These are phyloP conservation scores for Fusarium zealandicum DNA, from an alignment of 2,329 filamentous ascomycete genomes.

Conservation along the genomic window DNA sequence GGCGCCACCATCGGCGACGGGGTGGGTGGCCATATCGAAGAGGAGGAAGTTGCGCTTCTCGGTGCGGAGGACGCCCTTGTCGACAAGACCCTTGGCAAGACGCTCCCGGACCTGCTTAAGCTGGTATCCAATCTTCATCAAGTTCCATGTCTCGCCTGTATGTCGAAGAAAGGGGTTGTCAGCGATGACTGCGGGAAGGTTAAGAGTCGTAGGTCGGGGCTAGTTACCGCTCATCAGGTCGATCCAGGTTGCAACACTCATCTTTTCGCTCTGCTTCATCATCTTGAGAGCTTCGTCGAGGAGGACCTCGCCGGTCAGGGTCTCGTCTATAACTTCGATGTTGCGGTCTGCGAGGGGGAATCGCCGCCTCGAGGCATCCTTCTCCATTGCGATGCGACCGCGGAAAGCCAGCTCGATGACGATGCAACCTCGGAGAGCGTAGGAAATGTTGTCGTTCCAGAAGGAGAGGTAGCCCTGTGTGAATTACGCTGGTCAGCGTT, in stretches of 20 bases:
- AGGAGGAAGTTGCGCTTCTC: conserved; percentile 99
- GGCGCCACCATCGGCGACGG: conserved; percentile 92
- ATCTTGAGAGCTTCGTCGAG: conserved; percentile 98
- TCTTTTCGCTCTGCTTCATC: conserved; percentile 99
- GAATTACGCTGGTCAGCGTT: conserved; percentile 11
- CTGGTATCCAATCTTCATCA: conserved; percentile 99
- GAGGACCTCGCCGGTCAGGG: conserved; percentile 93
- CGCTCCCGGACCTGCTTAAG: conserved; percentile 98
- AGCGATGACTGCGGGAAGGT: conserved; percentile 16
- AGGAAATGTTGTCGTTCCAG: conserved; percentile 99
- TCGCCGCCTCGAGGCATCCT: conserved; percentile 87
- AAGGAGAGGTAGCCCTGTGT: conserved; percentile 93
- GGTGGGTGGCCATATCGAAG: conserved; percentile 99
- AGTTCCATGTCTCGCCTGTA: conserved; percentile 98
- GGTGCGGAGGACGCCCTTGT: conserved; percentile 97
- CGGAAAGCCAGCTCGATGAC: conserved; percentile 97
- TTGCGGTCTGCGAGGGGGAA: conserved; percentile 92
- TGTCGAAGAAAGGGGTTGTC: conserved; percentile 31
- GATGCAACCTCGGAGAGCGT: conserved; percentile 95
- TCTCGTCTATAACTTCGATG: conserved; percentile 97
- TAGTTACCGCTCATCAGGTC: conserved; percentile 92
- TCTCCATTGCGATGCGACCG: conserved; percentile 97
- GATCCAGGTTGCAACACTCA: conserved; percentile 99
- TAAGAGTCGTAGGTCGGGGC: conserved; percentile 17
- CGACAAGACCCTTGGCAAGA: conserved; percentile 94